Conservation (phyloP, 2,329 filamentous ascomycete species). For the Aspergillus fumigatus region DNA sequence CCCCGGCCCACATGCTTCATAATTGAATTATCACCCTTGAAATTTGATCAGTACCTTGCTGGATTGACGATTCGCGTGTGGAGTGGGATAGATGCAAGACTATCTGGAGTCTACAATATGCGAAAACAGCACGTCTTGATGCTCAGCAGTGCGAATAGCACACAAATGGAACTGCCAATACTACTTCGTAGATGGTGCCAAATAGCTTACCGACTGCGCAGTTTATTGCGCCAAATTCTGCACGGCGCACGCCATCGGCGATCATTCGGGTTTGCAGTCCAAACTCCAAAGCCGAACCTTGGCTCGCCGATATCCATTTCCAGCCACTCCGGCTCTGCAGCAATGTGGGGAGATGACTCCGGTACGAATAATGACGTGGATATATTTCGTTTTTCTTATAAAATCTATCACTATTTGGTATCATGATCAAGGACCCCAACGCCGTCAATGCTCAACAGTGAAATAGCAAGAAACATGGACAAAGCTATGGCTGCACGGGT, state of each 20-base stretch:
- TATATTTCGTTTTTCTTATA: neutral
- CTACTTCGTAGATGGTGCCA: neutral
- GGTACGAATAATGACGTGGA: neutral
- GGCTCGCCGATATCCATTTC: neutral
- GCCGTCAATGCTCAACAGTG: neutral
- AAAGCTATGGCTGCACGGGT: slow-evolving; percentile 20
- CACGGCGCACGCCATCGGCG: neutral
- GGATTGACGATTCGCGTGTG: too few relatives aligned
- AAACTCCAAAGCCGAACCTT: neutral
- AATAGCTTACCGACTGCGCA: neutral
- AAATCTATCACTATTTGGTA: neutral
- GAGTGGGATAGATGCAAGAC: neutral
- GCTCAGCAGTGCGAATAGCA: neutral
- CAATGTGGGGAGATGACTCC: too few relatives aligned
- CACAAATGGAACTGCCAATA: too few relatives aligned
- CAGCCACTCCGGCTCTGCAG: neutral
- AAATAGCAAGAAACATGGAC: slow-evolving; percentile 2
- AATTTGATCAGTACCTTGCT: neutral
- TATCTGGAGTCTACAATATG: neutral
- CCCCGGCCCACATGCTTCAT: neutral
- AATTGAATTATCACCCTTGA: neutral
- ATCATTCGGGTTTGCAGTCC: neutral
- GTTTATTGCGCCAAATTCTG: neutral
- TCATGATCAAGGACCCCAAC: neutral
- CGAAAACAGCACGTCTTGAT: neutral